A percentile compares a stretch with the other conserved stretches of the same genome.
phyloP scores from a whole-genome alignment of 257 asterid genomes.

The Craterostigma plantagineum region DNA sequence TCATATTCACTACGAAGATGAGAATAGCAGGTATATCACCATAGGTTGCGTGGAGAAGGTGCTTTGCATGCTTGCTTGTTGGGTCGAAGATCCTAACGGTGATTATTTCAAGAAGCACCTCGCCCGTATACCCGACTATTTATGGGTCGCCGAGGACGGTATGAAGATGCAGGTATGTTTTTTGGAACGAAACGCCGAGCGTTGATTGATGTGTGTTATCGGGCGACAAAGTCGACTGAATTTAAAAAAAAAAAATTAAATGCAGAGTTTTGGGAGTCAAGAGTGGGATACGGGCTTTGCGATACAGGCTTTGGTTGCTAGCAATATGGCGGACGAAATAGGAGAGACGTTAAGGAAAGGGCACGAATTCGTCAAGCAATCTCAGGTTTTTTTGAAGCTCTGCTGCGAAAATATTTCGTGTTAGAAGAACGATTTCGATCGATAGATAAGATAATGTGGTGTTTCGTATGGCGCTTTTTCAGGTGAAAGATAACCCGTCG shows the following conservation, averaged over 20 bases:
- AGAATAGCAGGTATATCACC: slow-evolving; percentile 29
- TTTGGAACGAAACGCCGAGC: too few species aligned
- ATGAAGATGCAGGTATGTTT: too few species aligned
- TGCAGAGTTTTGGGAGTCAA: slow-evolving; percentile 90
- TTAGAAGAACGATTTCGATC: too few species aligned
- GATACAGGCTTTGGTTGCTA: slow-evolving; percentile 57
- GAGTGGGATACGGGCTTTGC: slow-evolving; percentile 82
- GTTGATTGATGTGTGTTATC: too few species aligned
- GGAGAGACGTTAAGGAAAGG: slow-evolving; percentile 42
- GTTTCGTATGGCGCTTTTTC: too few species aligned
- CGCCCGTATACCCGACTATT: slow-evolving; percentile 38
- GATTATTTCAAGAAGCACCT: slow-evolving; percentile 27
- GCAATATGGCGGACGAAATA: slow-evolving; percentile 21
- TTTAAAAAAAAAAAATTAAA: too few species aligned
- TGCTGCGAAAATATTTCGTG: too few species aligned
- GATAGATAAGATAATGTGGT: too few species aligned
- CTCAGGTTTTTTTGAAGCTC: slow-evolving; percentile 31
- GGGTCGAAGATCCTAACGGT: slow-evolving; percentile 56
- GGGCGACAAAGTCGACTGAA: too few species aligned
- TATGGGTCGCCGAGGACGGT: slow-evolving; percentile 65
- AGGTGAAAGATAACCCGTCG: too few species aligned
- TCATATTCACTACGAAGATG: slow-evolving; percentile 37
- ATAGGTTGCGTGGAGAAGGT: slow-evolving; percentile 38
- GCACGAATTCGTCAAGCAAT: slow-evolving; percentile 45
- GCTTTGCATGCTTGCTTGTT: slow-evolving; percentile 34